Evolutionary conservation across 345 rosid species (phyloP).

Genomic region (Adansonia digitata): DNA sequence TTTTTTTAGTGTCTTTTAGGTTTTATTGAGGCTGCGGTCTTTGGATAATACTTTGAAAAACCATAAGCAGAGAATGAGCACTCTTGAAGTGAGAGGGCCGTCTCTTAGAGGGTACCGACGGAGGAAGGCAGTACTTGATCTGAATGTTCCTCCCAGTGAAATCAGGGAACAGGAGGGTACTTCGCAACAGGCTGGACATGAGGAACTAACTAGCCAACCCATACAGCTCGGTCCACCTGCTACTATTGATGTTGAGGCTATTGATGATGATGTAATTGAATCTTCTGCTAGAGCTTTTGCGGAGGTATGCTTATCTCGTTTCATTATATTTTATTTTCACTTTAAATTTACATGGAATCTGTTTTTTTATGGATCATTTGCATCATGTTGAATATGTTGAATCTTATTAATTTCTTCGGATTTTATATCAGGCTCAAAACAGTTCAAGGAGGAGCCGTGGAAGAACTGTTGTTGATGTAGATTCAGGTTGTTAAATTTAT

Average conservation of each 20-base stretch:
- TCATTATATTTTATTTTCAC: background rate
- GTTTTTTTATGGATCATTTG: constrained; percentile 9
- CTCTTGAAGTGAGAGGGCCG: constrained; percentile 31
- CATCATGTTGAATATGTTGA: background rate
- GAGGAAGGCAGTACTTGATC: constrained; percentile 45
- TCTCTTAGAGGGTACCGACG: constrained; percentile 46
- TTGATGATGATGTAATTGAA: constrained; percentile 80
- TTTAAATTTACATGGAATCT: background rate
- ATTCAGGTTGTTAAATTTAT: constrained; percentile 45
- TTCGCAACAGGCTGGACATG: constrained; percentile 32
- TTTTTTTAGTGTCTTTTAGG: background rate
- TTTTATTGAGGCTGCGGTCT: background rate
- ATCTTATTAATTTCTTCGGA: constrained; percentile 8
- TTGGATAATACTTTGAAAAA: background rate
- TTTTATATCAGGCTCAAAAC: constrained; percentile 59
- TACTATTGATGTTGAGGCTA: constrained; percentile 63
- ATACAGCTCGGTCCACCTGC: constrained; percentile 24
- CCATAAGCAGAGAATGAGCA: constrained; percentile 34
- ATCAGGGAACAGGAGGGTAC: constrained; percentile 52
- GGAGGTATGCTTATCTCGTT: constrained; percentile 35
- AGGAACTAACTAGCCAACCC: constrained; percentile 25
- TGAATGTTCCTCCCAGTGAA: constrained; percentile 51
- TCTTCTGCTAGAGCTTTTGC: constrained; percentile 75
- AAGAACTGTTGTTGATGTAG: constrained; percentile 51
- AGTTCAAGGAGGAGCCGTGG: constrained; percentile 51